Evolutionary conservation across 1,284 basidiomycete species (phyloP).

Genomic region (Puccinia polysora): DNA sequence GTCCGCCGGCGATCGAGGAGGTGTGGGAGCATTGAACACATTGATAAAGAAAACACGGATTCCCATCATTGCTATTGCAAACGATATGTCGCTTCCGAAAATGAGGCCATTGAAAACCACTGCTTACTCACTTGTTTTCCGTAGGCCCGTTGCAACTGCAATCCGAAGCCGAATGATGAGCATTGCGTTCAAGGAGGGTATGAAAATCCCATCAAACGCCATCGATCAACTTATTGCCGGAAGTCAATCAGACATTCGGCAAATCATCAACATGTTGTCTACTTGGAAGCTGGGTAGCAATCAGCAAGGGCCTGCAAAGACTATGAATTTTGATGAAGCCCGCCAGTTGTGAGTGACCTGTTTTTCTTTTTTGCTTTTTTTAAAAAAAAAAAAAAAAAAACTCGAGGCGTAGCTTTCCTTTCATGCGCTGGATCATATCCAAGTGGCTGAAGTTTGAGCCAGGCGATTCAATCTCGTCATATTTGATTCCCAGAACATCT

Average conservation of each 20-base stretch:
- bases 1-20: constrained; percentile 94
- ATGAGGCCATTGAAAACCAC: constrained; percentile 77
- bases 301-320: constrained; percentile 50
- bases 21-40: constrained; percentile 84
- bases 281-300: constrained; percentile 78
- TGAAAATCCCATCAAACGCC: constrained; percentile 83
- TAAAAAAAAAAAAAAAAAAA: not conserved
- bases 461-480: constrained; percentile 3
- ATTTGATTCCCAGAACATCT: constrained; percentile 61
- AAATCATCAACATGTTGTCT: constrained; percentile 95
- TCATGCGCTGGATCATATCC: not conserved
- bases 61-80: constrained; percentile 96
- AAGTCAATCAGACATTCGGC: constrained; percentile 88
- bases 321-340: constrained; percentile 84
- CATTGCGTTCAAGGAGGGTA: constrained; percentile 83
- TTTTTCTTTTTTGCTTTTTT: not conserved
- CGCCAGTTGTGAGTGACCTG: constrained; percentile 65
- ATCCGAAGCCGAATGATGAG: constrained; percentile 81
- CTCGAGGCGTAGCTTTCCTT: not conserved
- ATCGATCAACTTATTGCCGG: constrained; percentile 85
- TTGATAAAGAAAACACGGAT: constrained; percentile 92
- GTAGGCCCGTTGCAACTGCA: constrained; percentile 68
- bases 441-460: not conserved
- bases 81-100: constrained; percentile 79
- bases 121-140: constrained; percentile 72